These are phyloP conservation scores for Komagataella mondaviorum DNA, from an alignment of 805 yeast species.

Conservation along the genomic window DNA sequence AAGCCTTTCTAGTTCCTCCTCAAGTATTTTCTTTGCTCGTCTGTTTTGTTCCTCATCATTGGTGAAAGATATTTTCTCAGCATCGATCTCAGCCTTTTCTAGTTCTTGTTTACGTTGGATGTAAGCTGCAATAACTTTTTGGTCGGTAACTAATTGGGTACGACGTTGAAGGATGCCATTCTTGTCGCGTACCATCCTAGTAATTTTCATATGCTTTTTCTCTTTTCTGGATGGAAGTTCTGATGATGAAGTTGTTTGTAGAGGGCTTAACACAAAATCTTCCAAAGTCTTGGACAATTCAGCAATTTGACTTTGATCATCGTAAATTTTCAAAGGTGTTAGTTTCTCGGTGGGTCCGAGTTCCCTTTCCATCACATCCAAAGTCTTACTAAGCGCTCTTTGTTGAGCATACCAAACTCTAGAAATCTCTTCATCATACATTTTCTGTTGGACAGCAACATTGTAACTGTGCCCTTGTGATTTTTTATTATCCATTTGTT, in stretches of 20 bases:
- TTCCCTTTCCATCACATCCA: conserved; percentile 4
- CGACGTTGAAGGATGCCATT: conserved; percentile 79
- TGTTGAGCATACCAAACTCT: conserved; percentile 86
- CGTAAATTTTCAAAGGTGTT: not conserved
- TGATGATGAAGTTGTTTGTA: not conserved
- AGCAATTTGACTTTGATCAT: not conserved
- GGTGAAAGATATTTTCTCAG: conserved; percentile 63
- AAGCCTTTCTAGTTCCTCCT: conserved; percentile 75
- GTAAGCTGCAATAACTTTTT: conserved; percentile 77
- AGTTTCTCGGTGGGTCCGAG: not conserved
- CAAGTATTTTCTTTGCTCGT: conserved; percentile 62
- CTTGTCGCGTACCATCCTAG: conserved; percentile 69
- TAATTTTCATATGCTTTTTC: conserved; percentile 36
- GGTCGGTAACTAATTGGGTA: conserved; percentile 69
- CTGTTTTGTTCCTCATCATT: conserved; percentile 76
- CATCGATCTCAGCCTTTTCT: conserved; percentile 38
- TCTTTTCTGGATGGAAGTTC: conserved; percentile 5
- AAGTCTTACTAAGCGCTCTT: conserved; percentile 31
- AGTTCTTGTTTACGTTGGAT: conserved; percentile 35
- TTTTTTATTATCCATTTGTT: conserved; percentile 8
- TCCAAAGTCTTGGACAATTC: not conserved
- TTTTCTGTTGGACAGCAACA: conserved; percentile 76
- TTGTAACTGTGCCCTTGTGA: conserved; percentile 54
- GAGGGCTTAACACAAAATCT: not conserved
- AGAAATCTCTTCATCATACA: conserved; percentile 81